These are phyloP conservation scores for Euclidium syriacum DNA, from an alignment of 345 rosid genomes.

Conservation along the genomic window DNA sequence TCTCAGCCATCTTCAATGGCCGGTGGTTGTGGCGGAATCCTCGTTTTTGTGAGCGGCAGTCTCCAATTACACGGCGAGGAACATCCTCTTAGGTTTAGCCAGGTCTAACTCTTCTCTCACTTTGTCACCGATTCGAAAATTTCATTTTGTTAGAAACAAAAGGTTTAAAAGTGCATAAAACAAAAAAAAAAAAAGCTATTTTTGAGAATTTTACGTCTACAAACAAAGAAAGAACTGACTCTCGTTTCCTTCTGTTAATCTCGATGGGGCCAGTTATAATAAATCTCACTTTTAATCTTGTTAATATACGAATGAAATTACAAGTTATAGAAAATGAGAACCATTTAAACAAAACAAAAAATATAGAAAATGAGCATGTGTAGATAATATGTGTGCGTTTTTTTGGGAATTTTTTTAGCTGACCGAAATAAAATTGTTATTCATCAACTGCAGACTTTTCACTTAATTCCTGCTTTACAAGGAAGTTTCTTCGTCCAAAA, in stretches of 20 bases:
- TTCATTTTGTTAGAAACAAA: neutral
- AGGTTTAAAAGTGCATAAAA: neutral
- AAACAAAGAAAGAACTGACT: neutral
- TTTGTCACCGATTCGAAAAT: neutral
- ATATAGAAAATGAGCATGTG: neutral
- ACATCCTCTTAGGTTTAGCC: conserved; percentile 64
- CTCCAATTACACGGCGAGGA: conserved; percentile 65
- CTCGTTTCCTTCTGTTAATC: neutral
- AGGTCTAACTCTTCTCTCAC: conserved; percentile 43
- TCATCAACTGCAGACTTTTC: conserved; percentile 56
- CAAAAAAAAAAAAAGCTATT: neutral
- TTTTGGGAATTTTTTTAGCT: neutral
- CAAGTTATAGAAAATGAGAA: neutral
- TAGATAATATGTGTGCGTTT: neutral
- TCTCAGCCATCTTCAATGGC: conserved; percentile 59
- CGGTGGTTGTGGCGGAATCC: conserved; percentile 48
- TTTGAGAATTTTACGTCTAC: neutral
- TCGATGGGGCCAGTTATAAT: neutral
- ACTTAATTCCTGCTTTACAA: conserved; percentile 45
- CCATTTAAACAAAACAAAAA: no score
- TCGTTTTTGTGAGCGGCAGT: conserved; percentile 79
- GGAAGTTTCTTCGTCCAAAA: conserved; percentile 73
- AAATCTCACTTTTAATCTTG: neutral
- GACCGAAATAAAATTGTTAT: neutral
- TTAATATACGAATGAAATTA: neutral